Conservation (phyloP, 2,329 filamentous ascomycete species). For the Dactylellina haptotyla region DNA sequence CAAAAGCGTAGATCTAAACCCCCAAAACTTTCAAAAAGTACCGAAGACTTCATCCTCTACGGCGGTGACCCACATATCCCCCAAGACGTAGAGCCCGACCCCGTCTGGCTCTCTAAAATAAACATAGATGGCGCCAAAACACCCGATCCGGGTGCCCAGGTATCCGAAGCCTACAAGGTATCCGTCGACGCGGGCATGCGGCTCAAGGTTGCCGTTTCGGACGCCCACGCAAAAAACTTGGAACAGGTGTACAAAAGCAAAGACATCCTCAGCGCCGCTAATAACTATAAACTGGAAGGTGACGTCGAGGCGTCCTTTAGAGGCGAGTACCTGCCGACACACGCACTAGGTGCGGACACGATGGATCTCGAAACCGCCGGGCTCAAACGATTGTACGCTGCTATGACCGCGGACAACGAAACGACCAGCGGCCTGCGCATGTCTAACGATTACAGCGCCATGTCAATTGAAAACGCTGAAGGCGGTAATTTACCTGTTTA, state of each 20-base stretch:
- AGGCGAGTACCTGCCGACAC: background rate
- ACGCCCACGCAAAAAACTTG: background rate
- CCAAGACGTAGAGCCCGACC: slow-evolving; percentile 3
- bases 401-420: no score
- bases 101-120: background rate
- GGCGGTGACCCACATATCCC: background rate
- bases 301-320: background rate
- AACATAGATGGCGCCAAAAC: background rate
- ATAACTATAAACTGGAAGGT: background rate
- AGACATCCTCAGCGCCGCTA: background rate
- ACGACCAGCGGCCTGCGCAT: background rate
- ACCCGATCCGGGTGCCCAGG: background rate
- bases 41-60: background rate
- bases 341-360: no score
- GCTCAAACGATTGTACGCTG: no score
- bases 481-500: background rate
- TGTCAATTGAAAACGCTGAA: slow-evolving; percentile 2
- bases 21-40: slow-evolving; percentile 1
- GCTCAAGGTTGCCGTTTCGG: background rate
- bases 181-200: background rate
- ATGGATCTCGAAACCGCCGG: no score
- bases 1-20: background rate
- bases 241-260: background rate
- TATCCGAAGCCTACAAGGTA: background rate
- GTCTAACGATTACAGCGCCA: background rate